These are phyloP conservation scores for Didymella sp. DNA, from an alignment of 2,329 filamentous ascomycete species.

Conservation along the genomic window DNA sequence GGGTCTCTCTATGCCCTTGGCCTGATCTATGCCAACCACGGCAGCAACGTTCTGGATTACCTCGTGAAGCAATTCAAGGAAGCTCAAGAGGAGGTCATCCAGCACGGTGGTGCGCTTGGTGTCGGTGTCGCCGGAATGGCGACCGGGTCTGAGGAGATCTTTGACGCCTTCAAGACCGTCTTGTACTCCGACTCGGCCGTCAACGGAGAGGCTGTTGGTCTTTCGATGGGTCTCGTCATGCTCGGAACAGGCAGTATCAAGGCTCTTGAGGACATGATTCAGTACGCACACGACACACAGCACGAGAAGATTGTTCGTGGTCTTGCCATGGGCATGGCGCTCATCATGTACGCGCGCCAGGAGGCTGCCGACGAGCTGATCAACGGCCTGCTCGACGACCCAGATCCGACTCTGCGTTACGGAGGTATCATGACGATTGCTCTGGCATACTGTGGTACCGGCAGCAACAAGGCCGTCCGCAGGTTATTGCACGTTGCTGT, in stretches of 20 bases:
- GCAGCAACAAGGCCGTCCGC: slow-evolving; percentile 97
- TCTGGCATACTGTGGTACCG: slow-evolving; percentile 93
- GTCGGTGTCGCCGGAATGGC: slow-evolving; percentile 98
- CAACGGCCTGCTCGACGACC: slow-evolving; percentile 89
- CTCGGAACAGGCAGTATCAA: slow-evolving; percentile 95
- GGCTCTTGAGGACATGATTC: slow-evolving; percentile 94
- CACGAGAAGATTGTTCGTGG: slow-evolving; percentile 99
- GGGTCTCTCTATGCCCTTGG: slow-evolving; percentile 95
- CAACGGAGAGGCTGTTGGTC: slow-evolving; percentile 93
- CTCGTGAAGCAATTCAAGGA: slow-evolving; percentile 76
- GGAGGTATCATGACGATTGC: slow-evolving; percentile 99
- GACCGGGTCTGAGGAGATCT: slow-evolving; percentile 87
- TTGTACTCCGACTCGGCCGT: slow-evolving; percentile 93
- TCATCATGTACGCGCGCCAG: slow-evolving; percentile 97
- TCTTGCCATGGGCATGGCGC: slow-evolving; percentile 92
- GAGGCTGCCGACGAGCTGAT: slow-evolving; percentile 95
- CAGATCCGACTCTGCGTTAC: slow-evolving; percentile 91
- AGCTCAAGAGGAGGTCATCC: slow-evolving; percentile 88
- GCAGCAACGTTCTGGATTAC: slow-evolving; percentile 84
- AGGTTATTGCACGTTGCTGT: slow-evolving; percentile 95
- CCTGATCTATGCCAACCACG: slow-evolving; percentile 96
- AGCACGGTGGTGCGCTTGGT: slow-evolving; percentile 94
- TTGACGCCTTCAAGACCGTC: slow-evolving; percentile 87
- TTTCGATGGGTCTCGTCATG: slow-evolving; percentile 98
- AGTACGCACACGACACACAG: slow-evolving; percentile 95